phyloP scores from a whole-genome alignment of 148 eudicot species.

The Camellia lanceoleosa region DNA sequence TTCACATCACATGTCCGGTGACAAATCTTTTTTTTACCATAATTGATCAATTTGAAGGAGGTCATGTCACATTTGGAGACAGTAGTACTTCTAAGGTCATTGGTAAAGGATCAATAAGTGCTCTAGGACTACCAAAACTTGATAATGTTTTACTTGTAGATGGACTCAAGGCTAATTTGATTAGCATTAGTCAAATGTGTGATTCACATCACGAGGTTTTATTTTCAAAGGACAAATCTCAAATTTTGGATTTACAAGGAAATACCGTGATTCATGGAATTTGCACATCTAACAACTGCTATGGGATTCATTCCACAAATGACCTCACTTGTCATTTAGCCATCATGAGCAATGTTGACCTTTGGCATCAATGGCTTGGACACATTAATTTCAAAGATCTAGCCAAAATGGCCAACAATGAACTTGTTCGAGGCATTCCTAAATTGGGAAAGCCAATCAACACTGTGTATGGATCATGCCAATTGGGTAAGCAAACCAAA shows the following conservation, averaged over 20 bases:
- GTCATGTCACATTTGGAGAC: too few relatives aligned
- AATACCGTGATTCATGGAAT: background rate
- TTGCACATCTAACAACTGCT: background rate
- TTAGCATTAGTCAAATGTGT: background rate
- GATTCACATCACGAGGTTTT: background rate
- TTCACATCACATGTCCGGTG: too few relatives aligned
- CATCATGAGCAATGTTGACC: background rate
- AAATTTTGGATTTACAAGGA: background rate
- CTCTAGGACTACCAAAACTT: too few relatives aligned
- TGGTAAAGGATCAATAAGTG: too few relatives aligned
- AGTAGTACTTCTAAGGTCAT: too few relatives aligned
- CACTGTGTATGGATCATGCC: background rate
- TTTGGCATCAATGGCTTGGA: background rate
- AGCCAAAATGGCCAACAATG: background rate
- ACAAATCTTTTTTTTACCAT: too few relatives aligned
- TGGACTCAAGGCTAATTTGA: background rate
- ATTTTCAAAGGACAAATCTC: background rate
- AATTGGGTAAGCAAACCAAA: background rate
- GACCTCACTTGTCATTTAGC: background rate
- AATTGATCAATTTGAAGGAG: too few relatives aligned
- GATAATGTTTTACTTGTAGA: background rate
- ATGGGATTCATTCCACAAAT: background rate
- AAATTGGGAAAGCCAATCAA: background rate
- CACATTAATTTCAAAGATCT: background rate
- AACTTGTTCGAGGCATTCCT: background rate